A percentile compares a stretch with the other conserved stretches of the same genome.
phyloP scores from a whole-genome alignment of 305 asterid species.

The Petunia hybrid region DNA sequence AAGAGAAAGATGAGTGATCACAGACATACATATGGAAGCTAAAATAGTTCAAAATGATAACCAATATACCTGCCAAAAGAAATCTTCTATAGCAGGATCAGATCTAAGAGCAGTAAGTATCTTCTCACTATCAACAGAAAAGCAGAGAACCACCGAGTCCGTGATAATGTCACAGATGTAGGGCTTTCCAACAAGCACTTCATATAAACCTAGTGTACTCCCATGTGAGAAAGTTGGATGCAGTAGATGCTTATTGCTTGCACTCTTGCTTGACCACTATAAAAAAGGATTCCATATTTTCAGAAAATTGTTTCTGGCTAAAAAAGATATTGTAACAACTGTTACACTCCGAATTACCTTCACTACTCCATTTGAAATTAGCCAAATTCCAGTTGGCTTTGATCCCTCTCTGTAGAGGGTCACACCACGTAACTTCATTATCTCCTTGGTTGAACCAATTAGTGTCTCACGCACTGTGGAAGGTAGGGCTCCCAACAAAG shows the following conservation, averaged over 20 bases:
- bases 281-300: constrained; percentile 36
- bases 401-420: constrained; percentile 84
- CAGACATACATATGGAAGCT: constrained; percentile 5
- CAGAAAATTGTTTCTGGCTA: constrained; percentile 7
- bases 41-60: constrained; percentile 31
- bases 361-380: constrained; percentile 88
- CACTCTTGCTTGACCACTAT: constrained; percentile 74
- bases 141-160: constrained; percentile 84
- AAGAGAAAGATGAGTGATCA: constrained; percentile 29
- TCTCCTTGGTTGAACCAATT: constrained; percentile 77
- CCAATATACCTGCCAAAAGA: constrained; percentile 88
- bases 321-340: constrained; percentile 21
- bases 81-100: constrained; percentile 89
- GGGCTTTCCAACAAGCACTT: constrained; percentile 90
- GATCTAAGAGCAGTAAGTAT: constrained; percentile 66
- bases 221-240: constrained; percentile 92
- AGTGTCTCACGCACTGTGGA: constrained; percentile 60
- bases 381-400: constrained; percentile 79
- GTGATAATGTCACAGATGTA: constrained; percentile 76
- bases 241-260: constrained; percentile 54
- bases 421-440: constrained; percentile 71
- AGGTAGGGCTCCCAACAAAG: constrained; percentile 93
- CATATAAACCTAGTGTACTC: constrained; percentile 93
- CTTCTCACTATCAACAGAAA: constrained; percentile 79
- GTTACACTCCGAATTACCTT: constrained; percentile 61